Conservation (phyloP, 1,284 basidiomycete species). For the Sanghuangporus sanghuang region DNA sequence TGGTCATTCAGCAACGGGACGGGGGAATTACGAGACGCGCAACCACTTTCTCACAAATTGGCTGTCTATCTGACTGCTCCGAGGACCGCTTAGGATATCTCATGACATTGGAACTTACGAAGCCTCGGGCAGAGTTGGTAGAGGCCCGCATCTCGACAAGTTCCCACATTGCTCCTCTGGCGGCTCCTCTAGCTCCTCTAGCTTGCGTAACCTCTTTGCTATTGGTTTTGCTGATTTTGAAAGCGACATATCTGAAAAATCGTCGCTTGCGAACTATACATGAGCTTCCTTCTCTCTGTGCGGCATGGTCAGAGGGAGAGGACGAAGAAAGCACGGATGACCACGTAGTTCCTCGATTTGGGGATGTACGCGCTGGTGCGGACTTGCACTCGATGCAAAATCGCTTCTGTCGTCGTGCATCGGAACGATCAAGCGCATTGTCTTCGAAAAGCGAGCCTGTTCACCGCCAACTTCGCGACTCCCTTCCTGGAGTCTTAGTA, state of each 20-base stretch:
- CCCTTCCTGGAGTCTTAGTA: slow-evolving; percentile 10
- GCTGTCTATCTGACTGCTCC: no score
- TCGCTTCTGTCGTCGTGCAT: neutral
- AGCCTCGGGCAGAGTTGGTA: neutral
- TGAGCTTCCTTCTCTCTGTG: slow-evolving; percentile 1
- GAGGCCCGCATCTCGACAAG: neutral
- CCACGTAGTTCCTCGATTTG: neutral
- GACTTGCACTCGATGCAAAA: neutral
- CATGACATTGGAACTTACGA: neutral
- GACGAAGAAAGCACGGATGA: neutral
- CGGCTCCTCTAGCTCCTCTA: slow-evolving; percentile 2
- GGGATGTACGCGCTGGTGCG: neutral
- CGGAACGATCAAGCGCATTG: neutral
- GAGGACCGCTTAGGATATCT: neutral
- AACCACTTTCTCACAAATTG: no score
- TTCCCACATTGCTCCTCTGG: neutral
- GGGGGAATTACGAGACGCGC: no score
- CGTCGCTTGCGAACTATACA: slow-evolving; percentile 15
- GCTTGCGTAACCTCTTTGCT: slow-evolving; percentile 2
- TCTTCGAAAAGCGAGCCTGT: neutral
- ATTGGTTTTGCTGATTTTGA: slow-evolving; percentile 3
- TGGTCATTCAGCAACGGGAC: no score
- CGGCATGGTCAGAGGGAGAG: neutral
- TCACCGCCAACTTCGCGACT: neutral
- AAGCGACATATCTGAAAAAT: slow-evolving; percentile 12